These are phyloP conservation scores for Cryomyces minteri DNA, from an alignment of 495 filamentous ascomycete genomes.

Conservation along the genomic window DNA sequence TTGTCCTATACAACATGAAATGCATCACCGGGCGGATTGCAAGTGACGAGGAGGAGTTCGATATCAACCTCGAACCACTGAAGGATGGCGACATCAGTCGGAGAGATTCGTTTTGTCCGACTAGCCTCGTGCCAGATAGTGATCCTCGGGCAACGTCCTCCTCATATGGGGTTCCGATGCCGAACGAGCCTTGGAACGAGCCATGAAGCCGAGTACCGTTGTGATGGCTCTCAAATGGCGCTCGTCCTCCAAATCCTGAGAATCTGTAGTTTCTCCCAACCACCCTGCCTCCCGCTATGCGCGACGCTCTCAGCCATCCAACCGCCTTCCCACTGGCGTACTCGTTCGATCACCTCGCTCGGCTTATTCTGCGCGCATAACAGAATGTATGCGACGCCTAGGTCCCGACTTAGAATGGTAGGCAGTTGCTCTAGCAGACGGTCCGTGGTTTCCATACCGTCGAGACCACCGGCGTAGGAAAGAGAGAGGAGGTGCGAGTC, in stretches of 20 bases:
- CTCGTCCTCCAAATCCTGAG: constrained; percentile 48
- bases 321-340: constrained; percentile 29
- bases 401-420: constrained; percentile 31
- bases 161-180: too few relatives aligned
- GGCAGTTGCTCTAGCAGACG: constrained; percentile 51
- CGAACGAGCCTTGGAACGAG: too few relatives aligned
- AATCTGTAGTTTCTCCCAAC: constrained; percentile 81
- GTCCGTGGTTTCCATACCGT: constrained; percentile 89
- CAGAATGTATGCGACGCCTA: constrained; percentile 75
- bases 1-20: constrained; percentile 2
- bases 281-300: constrained; percentile 64
- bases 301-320: constrained; percentile 73
- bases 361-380: constrained; percentile 79
- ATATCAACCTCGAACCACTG: constrained; percentile 6
- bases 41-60: constrained; percentile 5
- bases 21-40: constrained; percentile 3
- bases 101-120: too few relatives aligned
- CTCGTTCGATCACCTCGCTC: constrained; percentile 47
- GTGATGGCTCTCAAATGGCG: too few relatives aligned
- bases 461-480: constrained; percentile 69
- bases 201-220: too few relatives aligned
- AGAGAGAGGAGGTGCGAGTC: constrained; percentile 71
- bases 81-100: neutral
- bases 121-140: too few relatives aligned
- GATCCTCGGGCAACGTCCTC: too few relatives aligned